phyloP scores from a whole-genome alignment of 2,329 filamentous ascomycete genomes.

The Aspergillus sp. region DNA sequence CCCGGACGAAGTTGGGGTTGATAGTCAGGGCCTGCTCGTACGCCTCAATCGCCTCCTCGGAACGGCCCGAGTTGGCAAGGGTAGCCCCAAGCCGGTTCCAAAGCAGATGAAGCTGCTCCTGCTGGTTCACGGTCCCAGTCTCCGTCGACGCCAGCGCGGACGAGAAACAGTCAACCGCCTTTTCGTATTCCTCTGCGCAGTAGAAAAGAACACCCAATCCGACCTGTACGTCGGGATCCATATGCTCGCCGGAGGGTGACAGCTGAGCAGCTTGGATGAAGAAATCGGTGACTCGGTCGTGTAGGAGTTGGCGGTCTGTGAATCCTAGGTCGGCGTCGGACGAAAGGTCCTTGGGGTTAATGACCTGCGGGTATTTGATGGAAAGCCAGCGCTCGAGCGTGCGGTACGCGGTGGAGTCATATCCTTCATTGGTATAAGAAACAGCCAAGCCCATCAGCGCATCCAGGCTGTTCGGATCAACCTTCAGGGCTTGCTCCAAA shows the following conservation, averaged over 20 bases:
- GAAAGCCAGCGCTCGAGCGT: constrained; percentile 94
- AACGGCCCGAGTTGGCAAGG: constrained; percentile 84
- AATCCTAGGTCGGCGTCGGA: constrained; percentile 79
- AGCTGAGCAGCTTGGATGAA: constrained; percentile 91
- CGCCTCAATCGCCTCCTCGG: constrained; percentile 91
- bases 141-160: constrained; percentile 80
- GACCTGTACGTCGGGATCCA: constrained; percentile 98
- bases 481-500: constrained; percentile 78
- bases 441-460: constrained; percentile 93
- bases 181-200: constrained; percentile 93
- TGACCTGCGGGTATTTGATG: constrained; percentile 82
- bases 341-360: constrained; percentile 62
- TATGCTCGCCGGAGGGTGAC: constrained; percentile 82
- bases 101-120: constrained; percentile 79
- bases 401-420: constrained; percentile 92
- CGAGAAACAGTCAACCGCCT: constrained; percentile 96
- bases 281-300: constrained; percentile 79
- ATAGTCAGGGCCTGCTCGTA: constrained; percentile 88
- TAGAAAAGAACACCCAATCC: constrained; percentile 96
- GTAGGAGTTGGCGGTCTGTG: constrained; percentile 80
- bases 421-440: constrained; percentile 97
- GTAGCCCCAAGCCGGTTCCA: constrained; percentile 97
- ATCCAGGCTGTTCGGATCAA: constrained; percentile 76
- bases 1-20: constrained; percentile 92
- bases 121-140: constrained; percentile 71